Conservation (phyloP, 108 stramenopile species). For the Cyclotella atomus region DNA sequence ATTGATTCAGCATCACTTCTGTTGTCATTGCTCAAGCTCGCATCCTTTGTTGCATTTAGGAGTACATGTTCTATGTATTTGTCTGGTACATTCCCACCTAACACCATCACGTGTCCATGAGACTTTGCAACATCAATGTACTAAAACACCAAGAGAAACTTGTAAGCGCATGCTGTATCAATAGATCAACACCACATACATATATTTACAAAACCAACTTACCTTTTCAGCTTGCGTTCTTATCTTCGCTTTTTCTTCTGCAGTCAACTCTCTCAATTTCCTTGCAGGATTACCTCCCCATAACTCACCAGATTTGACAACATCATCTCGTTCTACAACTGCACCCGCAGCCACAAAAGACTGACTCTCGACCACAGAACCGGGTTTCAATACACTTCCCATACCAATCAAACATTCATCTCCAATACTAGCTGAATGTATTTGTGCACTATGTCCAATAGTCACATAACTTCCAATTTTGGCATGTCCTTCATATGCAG, state of each 20-base stretch:
- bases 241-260: constrained; percentile 65
- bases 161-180: no score
- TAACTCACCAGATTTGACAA: constrained; percentile 75
- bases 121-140: constrained; percentile 72
- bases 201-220: no score
- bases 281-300: constrained; percentile 89
- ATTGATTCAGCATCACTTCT: neutral
- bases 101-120: constrained; percentile 72
- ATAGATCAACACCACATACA: neutral
- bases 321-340: constrained; percentile 57
- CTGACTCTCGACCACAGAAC: constrained; percentile 62
- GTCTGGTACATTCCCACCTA: constrained; percentile 72
- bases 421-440: constrained; percentile 79
- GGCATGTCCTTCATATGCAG: constrained; percentile 63
- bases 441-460: constrained; percentile 83
- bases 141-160: constrained; percentile 4
- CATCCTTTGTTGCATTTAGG: neutral
- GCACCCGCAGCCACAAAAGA: constrained; percentile 87
- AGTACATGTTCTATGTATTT: constrained; percentile 29
- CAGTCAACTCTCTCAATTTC: constrained; percentile 79
- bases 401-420: constrained; percentile 89
- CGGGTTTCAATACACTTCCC: constrained; percentile 76
- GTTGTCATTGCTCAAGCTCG: neutral
- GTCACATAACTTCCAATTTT: constrained; percentile 86
- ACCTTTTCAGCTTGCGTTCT: constrained; percentile 73